Conservation (phyloP, 345 rosid species). For the Anacardium occidentale region DNA sequence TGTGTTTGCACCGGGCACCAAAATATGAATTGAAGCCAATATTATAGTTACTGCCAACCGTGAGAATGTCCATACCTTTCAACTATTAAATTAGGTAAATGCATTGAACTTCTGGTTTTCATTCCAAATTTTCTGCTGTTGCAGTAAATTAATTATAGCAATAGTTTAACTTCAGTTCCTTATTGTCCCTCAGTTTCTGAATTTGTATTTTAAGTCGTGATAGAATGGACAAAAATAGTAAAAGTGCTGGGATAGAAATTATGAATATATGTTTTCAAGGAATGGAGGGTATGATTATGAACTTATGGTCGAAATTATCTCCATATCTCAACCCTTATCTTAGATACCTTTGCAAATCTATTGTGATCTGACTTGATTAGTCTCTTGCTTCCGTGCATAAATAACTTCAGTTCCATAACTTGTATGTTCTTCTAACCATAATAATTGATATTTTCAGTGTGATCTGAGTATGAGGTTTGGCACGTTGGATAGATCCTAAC, state of each 20-base stretch:
- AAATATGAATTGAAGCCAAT: not conserved
- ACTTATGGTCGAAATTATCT: not conserved
- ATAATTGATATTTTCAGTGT: too few species aligned
- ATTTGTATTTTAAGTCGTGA: not conserved
- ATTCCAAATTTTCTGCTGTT: not conserved
- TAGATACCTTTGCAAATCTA: too few species aligned
- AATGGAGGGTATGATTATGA: not conserved
- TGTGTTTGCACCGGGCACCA: not conserved
- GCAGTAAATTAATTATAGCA: not conserved
- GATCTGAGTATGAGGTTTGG: too few species aligned
- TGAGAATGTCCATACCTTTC: not conserved
- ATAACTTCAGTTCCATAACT: too few species aligned
- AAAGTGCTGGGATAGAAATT: not conserved
- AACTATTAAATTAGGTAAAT: not conserved
- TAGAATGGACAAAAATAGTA: not conserved
- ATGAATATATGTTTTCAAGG: too few species aligned
- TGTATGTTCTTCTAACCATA: too few species aligned
- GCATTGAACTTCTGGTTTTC: not conserved
- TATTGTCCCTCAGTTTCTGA: not conserved
- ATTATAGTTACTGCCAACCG: not conserved
- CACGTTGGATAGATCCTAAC: too few species aligned
- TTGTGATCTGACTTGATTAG: too few species aligned
- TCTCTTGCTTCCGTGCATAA: too few species aligned
- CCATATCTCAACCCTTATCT: not conserved
- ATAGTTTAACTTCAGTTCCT: not conserved